Evolutionary conservation across 140 eudicot genomes (phyloP), one percentile per base, ranked within the genome.

Genomic region (Flaveria floridana): DNA sequence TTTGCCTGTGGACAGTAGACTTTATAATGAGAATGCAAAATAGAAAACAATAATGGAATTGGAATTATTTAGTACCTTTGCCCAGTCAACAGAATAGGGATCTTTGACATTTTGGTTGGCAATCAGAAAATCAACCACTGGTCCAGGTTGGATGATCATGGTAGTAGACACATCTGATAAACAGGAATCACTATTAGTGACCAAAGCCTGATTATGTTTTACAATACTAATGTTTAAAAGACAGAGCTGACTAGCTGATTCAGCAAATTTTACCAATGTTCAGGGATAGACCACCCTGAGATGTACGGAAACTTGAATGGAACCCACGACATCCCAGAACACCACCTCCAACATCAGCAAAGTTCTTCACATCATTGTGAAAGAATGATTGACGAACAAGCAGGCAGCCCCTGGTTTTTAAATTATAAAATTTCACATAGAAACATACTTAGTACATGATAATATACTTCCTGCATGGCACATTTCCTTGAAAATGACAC

Each of bases 321-420:
- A 90, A 87, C 39, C 96, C 96, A 34, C 96, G 81, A 52, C 95
- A 90, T 1, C 88, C 96, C 9, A 78, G 78, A n/a, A 87, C 89
- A 63, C 96, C 96, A 16, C 95, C 91, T 11, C 95, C 96, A 2
- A 90, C 78, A 67, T 82, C 85, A 71, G 83, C 82, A 51, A 82
- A 86, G 58, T 87, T 87, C 74, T 66, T 86, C 10, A 77, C 76
- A 4, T 87, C 88, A 23, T 86, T 82, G 56, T 85, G 95, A 65
- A 90, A 90, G 53, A 86, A 87, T 2, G 96, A 87, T 48, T 90
- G 96, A 0, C 96, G 86, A 39, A 90, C 96, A 55, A 90, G 87
- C 37, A 90, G 78, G 75, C 96, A 90, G 1, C 96, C 96, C 89
- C 96, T 90, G 76, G n/a, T 59, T 48, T 13, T 25, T 14, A 42